These are phyloP conservation scores for Hevea brasiliensis DNA, from an alignment of 345 rosid species.

Conservation along the genomic window DNA sequence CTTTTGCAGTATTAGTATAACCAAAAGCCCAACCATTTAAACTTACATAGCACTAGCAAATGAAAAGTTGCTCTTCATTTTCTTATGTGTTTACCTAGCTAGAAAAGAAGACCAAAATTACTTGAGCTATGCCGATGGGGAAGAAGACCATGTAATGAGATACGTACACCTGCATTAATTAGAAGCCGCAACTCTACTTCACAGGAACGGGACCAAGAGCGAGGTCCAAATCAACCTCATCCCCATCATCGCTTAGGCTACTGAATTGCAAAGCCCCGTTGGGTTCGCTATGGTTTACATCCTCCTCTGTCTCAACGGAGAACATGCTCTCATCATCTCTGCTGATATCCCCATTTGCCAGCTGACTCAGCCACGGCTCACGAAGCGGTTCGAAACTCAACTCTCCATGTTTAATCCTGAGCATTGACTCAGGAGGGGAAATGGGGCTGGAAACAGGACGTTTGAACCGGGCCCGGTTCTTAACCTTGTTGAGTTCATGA, in stretches of 20 bases:
- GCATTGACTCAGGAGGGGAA: neutral
- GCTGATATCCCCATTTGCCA: conserved; percentile 3
- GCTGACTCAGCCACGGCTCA: neutral
- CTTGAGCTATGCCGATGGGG: too few relatives aligned
- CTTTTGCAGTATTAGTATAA: conserved; percentile 1
- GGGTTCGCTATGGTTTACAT: conserved; percentile 7
- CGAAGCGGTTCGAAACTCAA: conserved; percentile 1
- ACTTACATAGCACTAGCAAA: neutral
- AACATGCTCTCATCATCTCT: conserved; percentile 31
- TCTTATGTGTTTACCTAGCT: too few relatives aligned
- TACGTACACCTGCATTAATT: too few relatives aligned
- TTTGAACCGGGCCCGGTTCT: conserved; percentile 37
- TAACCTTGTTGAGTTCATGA: conserved; percentile 23
- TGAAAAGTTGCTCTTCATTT: too few relatives aligned
- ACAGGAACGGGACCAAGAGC: conserved; percentile 27
- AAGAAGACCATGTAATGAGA: too few relatives aligned
- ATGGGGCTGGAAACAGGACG: conserved; percentile 1
- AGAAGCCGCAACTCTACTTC: neutral
- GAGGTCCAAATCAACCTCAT: conserved; percentile 30
- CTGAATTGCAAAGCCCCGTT: conserved; percentile 7
- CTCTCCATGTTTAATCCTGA: neutral
- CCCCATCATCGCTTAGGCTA: neutral
- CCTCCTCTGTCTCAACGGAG: conserved; percentile 39
- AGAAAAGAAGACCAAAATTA: too few relatives aligned
- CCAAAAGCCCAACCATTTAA: conserved; percentile 8